Conservation (phyloP, 768 basidiomycete genomes). For the Pleurotus giganteus region DNA sequence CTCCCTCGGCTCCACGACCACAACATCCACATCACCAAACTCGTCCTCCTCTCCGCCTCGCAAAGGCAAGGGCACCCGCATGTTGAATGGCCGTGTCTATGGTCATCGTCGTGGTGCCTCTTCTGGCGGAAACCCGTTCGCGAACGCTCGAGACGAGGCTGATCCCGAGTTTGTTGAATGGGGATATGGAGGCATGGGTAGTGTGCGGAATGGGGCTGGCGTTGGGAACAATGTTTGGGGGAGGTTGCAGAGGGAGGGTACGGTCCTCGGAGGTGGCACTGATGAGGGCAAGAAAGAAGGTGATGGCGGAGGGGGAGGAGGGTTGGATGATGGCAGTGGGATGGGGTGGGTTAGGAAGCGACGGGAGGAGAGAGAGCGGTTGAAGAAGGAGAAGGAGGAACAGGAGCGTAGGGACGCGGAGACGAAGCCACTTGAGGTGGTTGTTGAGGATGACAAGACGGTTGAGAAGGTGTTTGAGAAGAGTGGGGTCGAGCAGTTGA, state of each 20-base stretch:
- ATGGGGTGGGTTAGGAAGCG: slow-evolving; percentile 79
- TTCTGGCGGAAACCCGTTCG: slow-evolving; percentile 54
- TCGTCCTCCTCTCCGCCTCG: slow-evolving; percentile 19
- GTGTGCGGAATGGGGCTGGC: slow-evolving; percentile 41
- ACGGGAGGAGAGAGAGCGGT: slow-evolving; percentile 54
- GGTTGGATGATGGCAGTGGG: slow-evolving; percentile 82
- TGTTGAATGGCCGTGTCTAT: slow-evolving; percentile 88
- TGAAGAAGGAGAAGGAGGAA: slow-evolving; percentile 43
- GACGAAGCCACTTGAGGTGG: slow-evolving; percentile 17
- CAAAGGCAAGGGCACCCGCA: slow-evolving; percentile 44
- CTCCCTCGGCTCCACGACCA: slow-evolving; percentile 2
- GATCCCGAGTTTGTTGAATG: slow-evolving; percentile 91
- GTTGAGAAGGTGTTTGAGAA: neutral
- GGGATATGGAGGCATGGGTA: slow-evolving; percentile 88
- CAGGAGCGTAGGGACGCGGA: slow-evolving; percentile 32
- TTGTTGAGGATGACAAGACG: slow-evolving; percentile 15
- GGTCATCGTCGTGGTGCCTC: slow-evolving; percentile 41
- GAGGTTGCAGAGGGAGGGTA: slow-evolving; percentile 28
- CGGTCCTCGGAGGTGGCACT: slow-evolving; percentile 12
- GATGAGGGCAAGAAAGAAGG: slow-evolving; percentile 24
- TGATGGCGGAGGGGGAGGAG: slow-evolving; percentile 28
- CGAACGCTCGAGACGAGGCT: slow-evolving; percentile 52
- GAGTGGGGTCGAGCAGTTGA: neutral
- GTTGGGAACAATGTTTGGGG: slow-evolving; percentile 31
- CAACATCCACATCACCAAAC: slow-evolving; percentile 10